Percentiles rank a stretch among this genome's conserved stretches.
Evolutionary conservation across 148 eudicot genomes (phyloP).

Genomic region (Beta vulgaris): DNA sequence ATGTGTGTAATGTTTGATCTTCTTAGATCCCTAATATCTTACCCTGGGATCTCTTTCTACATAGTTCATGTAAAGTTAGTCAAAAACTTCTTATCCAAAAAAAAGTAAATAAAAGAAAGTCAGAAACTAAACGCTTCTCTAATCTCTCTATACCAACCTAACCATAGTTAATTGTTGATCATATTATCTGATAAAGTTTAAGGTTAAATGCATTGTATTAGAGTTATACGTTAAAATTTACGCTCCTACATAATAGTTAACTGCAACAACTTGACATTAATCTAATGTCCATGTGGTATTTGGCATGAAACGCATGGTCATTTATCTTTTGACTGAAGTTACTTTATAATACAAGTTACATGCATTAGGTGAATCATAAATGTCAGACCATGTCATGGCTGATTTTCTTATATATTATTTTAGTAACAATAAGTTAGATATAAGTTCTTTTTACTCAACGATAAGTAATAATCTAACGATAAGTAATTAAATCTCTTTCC

Average conservation of each 20-base stretch:
- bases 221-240: background rate
- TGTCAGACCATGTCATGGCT: too few relatives aligned
- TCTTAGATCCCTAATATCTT: background rate
- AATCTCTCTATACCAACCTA: background rate
- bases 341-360: too few relatives aligned
- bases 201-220: background rate
- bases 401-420: too few relatives aligned
- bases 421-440: too few relatives aligned
- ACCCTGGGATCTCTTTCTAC: too few relatives aligned
- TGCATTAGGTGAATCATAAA: too few relatives aligned
- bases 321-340: background rate
- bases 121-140: background rate
- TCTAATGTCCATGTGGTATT: background rate
- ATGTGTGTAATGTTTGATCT: background rate
- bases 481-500: background rate
- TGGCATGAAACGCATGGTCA: slow-evolving; percentile 8
- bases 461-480: background rate
- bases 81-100: too few relatives aligned
- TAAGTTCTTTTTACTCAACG: background rate
- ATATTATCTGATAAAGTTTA: background rate
- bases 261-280: slow-evolving; percentile 1
- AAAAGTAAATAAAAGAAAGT: too few relatives aligned
- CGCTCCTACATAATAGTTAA: background rate
- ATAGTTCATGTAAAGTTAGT: background rate
- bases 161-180: background rate